Base-by-base conservation (phyloP, 306 rosid species). In the Prunus davidiana region DNA sequence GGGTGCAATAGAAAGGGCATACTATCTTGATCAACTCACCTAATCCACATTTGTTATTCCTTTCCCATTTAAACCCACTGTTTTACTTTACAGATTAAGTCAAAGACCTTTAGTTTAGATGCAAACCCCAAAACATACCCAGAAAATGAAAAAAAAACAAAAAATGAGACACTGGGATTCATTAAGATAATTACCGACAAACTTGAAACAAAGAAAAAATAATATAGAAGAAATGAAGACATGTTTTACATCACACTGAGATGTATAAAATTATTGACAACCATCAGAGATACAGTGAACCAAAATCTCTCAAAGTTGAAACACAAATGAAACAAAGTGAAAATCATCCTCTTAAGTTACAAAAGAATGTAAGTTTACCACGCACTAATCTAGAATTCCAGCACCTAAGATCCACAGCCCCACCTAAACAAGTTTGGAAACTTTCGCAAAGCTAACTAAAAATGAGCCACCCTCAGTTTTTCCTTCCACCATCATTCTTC, bases 321-420 rank as follows among this genome's bases (percentile, higher is more conserved):
- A 82, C 83, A 82, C 76, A 81, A 72, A 79, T 81, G 76, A 77
- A 72, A 3, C 57, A 7, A 25, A 62, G 61, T 13, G 73, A 69
- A 62, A 71, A 57, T 65, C 70, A 66, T 73, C 81, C 57, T 61
- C 76, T 83, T 76, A 84, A 88, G 85, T 91, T 89, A 85, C 86
- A 86, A 81, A 87, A 83, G 91, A 91, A 90, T 84, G 91, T 80
- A 85, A 64, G 92, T 84, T 76, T 63, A 78, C 76, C 69, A 74
- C 78, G 10, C 80, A 81, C 82, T 79, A 81, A 57, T 78, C 70
- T 43, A 77, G 70, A 80, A 38, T 67, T 73, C 65, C 81, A 75
- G 85, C 83, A 80, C 80, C 88, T 83, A 82, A 79, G 80, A 85
- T 75, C 80, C 70, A 72, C 28, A 57, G 72, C 67, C 54, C 79